A percentile compares a stretch with the other conserved stretches of the same genome.
These are phyloP conservation scores for Pilatotrama ljubarskyi DNA, from an alignment of 768 basidiomycete genomes.

Conservation along the genomic window DNA sequence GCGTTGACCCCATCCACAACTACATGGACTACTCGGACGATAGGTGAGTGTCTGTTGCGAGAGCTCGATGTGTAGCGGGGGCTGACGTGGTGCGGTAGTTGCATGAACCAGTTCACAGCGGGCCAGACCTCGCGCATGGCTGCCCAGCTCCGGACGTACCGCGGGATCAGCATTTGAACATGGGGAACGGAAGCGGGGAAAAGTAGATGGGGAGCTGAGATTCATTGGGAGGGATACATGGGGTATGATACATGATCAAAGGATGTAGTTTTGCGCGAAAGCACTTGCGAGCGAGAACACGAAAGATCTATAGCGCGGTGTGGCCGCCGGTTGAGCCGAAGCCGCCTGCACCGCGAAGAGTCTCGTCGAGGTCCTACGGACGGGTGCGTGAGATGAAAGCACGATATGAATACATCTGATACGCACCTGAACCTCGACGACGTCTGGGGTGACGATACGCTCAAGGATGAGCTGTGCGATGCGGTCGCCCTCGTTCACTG, in stretches of 20 bases:
- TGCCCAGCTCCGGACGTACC: slow-evolving; percentile 46
- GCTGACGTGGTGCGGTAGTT: slow-evolving; percentile 24
- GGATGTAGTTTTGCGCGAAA: neutral
- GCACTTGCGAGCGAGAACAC: neutral
- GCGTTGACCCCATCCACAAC: slow-evolving; percentile 48
- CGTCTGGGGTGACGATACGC: slow-evolving; percentile 81
- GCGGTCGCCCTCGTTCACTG: slow-evolving; percentile 93
- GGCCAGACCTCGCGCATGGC: slow-evolving; percentile 42
- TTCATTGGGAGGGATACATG: neutral
- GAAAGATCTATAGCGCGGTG: slow-evolving; percentile 37
- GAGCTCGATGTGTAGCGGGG: neutral
- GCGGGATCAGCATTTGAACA: slow-evolving; percentile 35
- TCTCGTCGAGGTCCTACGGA: slow-evolving; percentile 77
- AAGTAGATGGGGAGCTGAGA: neutral
- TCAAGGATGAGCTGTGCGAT: slow-evolving; percentile 95
- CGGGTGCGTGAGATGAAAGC: slow-evolving; percentile 5
- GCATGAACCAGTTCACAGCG: slow-evolving; percentile 50
- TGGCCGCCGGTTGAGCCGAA: slow-evolving; percentile 97
- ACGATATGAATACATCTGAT: neutral
- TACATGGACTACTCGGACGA: slow-evolving; percentile 58
- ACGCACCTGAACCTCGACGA: slow-evolving; percentile 83
- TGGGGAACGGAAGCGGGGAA: neutral
- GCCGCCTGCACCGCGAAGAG: slow-evolving; percentile 79
- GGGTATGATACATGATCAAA: neutral
- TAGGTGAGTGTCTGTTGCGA: slow-evolving; percentile 14